phyloP scores from a whole-genome alignment of 2,329 filamentous ascomycete species.

The Xylariaceae sp. region DNA sequence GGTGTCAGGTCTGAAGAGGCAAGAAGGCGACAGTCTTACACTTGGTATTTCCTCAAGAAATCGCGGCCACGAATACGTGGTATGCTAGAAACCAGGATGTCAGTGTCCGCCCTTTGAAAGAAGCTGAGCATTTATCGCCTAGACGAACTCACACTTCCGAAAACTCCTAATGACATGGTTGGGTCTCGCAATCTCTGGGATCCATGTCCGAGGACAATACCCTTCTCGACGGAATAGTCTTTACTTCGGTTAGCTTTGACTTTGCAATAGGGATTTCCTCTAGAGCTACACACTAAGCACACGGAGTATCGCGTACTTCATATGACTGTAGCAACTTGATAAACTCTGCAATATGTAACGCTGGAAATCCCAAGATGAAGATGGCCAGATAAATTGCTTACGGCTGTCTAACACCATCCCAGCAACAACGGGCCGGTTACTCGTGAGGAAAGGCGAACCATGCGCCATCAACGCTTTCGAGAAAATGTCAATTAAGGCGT shows the following conservation, averaged over 20 bases:
- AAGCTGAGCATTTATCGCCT: no score
- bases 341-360: no score
- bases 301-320: no score
- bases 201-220: slow-evolving; percentile 63
- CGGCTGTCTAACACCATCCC: slow-evolving; percentile 65
- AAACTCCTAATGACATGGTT: slow-evolving; percentile 63
- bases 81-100: no score
- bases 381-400: not conserved
- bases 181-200: slow-evolving; percentile 53
- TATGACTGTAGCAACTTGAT: no score
- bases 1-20: no score
- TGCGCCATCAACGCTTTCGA: slow-evolving; percentile 43
- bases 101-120: no score
- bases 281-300: no score
- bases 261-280: not conserved
- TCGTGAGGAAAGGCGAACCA: slow-evolving; percentile 30
- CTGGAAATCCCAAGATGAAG: not conserved
- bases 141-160: no score
- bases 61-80: slow-evolving; percentile 66
- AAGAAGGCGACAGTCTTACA: no score
- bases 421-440: slow-evolving; percentile 59
- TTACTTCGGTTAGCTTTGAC: not conserved
- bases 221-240: slow-evolving; percentile 55
- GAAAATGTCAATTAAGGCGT: slow-evolving; percentile 46
- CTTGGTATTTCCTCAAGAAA: slow-evolving; percentile 61